Conservation (phyloP, 257 asterid species). For the Eucommia ulmoides region DNA sequence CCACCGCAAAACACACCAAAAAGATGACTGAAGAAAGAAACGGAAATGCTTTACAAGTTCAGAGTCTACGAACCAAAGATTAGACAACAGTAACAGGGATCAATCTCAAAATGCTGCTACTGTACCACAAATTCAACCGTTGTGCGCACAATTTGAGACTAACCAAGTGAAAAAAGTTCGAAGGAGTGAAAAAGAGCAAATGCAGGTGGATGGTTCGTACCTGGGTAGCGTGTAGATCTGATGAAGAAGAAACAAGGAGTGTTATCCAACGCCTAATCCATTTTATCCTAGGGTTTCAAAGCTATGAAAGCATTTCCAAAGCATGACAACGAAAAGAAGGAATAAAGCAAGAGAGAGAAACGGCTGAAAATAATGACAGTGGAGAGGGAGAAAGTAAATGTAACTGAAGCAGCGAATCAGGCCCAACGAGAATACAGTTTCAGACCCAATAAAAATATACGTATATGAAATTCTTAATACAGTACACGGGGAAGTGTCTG, state of each 20-base stretch:
- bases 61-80: background rate
- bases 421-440: too few species aligned
- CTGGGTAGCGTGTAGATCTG: constrained; percentile 32
- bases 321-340: too few species aligned
- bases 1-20: background rate
- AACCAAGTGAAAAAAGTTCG: constrained; percentile 1
- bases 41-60: background rate
- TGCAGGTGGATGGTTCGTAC: constrained; percentile 7
- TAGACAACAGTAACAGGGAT: background rate
- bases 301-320: too few species aligned
- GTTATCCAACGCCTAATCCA: too few species aligned
- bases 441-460: too few species aligned
- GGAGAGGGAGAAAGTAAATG: too few species aligned
- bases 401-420: too few species aligned
- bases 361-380: too few species aligned
- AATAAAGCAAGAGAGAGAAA: too few species aligned
- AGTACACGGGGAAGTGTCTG: too few species aligned
- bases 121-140: background rate
- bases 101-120: background rate
- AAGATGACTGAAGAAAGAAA: background rate
- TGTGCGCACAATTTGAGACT: background rate
- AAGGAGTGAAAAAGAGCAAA: background rate
- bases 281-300: too few species aligned
- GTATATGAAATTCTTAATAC: too few species aligned
- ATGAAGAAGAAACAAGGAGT: constrained; percentile 22